Evolutionary conservation across 2,329 filamentous ascomycete species (phyloP), one percentile per base, ranked within the genome.

Genomic region (Helotiales sp.): DNA sequence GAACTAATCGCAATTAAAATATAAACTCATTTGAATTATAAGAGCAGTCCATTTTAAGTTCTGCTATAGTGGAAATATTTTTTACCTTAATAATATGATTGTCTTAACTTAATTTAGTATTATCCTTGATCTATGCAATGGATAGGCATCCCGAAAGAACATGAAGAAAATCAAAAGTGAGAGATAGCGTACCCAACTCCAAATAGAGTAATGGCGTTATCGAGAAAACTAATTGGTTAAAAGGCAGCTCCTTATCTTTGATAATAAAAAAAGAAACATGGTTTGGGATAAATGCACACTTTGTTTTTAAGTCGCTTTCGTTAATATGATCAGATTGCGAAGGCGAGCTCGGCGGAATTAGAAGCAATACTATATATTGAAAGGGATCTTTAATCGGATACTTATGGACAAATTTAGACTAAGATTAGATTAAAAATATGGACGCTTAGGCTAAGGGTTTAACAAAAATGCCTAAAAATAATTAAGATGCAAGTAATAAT

Each of bases 141-240:
- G 30, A 58, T 32, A 71, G 34, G 15, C 55, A 40, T 11, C 69
- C 67, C 15, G 67, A 64, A 26, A 55, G 47, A 5, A 61, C 67
- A 3, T 60, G 59, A 57, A 65, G 5, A n/a, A 71, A 71, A 47
- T 71, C 67, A 30, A 69, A 66, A 6, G 50, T 66, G 22, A 71
- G 49, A 52, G 58, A 68, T 15, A 71, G 60, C 8, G 43, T 63
- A 24, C 61, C 20, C 6, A 71, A 45, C 45, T 58, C 54, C 17
- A 71, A 54, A 49, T 61, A 24, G 8, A 70, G 54, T 2, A 61
- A 68, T 15, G 61, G 68, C 22, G 68, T 68, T 49, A 45, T 54
- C 24, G 63, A 22, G 1, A 26, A 55, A 10, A 71, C 52, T 13
- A 59, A 15, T 37, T 59, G 15, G 58, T 58, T 65, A 54, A 64